phyloP scores from a whole-genome alignment of 108 stramenopile species.

The Cyclotella baltica region DNA sequence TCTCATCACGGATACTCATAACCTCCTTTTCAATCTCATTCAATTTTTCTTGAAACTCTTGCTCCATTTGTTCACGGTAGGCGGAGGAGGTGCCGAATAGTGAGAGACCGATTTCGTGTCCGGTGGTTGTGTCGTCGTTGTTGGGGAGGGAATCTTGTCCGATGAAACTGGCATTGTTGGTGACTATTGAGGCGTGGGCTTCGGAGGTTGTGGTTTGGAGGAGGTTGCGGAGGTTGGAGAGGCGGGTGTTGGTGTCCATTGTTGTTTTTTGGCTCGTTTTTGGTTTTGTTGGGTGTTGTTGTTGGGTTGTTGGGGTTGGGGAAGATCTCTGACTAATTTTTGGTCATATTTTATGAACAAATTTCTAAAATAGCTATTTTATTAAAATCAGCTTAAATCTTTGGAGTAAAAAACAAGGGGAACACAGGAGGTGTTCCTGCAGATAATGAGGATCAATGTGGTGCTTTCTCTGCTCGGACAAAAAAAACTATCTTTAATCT shows the following conservation, averaged over 20 bases:
- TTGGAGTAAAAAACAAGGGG: too few relatives aligned
- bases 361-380: too few relatives aligned
- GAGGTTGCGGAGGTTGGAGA: slow-evolving; percentile 10
- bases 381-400: too few relatives aligned
- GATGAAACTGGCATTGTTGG: slow-evolving; percentile 15
- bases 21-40: slow-evolving; percentile 26
- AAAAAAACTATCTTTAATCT: too few relatives aligned
- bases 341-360: too few relatives aligned
- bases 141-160: slow-evolving; percentile 2
- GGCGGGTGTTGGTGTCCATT: too few relatives aligned
- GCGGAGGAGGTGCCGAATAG: slow-evolving; percentile 46
- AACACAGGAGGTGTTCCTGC: too few relatives aligned
- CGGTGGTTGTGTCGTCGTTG: slow-evolving; percentile 16
- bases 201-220: slow-evolving; percentile 24
- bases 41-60: slow-evolving; percentile 25
- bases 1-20: slow-evolving; percentile 22
- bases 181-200: slow-evolving; percentile 25
- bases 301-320: too few relatives aligned
- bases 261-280: not conserved
- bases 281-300: not conserved
- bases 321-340: too few relatives aligned
- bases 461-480: too few relatives aligned
- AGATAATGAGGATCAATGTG: too few relatives aligned
- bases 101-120: slow-evolving; percentile 40
- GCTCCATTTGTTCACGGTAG: slow-evolving; percentile 26